Percentiles rank a stretch among this genome's conserved stretches.
Evolutionary conservation across 805 yeast genomes (phyloP).

Genomic region (Tetrapisispora nanseiensis): DNA sequence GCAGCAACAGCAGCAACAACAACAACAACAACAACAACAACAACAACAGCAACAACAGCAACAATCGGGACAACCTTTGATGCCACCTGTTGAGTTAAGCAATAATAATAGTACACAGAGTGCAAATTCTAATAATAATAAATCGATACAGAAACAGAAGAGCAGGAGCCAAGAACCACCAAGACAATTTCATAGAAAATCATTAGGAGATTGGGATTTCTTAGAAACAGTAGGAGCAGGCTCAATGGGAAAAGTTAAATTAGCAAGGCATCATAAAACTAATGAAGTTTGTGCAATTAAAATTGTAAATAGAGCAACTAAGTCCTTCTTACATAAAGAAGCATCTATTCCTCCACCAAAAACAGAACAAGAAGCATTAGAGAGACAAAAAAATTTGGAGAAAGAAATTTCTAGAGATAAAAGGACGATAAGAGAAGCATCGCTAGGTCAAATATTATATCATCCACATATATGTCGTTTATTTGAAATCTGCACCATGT

Average conservation of each 20-base stretch:
- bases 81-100: constrained; percentile 6
- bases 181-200: constrained; percentile 60
- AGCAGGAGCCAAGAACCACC: constrained; percentile 3
- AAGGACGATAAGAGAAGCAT: constrained; percentile 91
- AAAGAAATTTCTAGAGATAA: constrained; percentile 84
- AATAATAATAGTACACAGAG: not conserved
- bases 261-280: constrained; percentile 78
- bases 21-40: constrained; percentile 7
- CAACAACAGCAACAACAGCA: constrained; percentile 8
- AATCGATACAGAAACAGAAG: not conserved
- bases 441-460: constrained; percentile 77
- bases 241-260: constrained; percentile 96
- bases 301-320: constrained; percentile 84
- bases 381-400: constrained; percentile 59
- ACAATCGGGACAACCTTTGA: constrained; percentile 2
- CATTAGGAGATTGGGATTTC: constrained; percentile 96
- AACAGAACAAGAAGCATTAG: constrained; percentile 46
- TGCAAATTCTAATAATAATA: not conserved
- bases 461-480: constrained; percentile 89
- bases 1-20: constrained; percentile 8
- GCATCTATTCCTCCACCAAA: constrained; percentile 57
- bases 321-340: constrained; percentile 62
- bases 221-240: constrained; percentile 95
- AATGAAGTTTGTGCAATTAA: constrained; percentile 84
- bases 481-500: constrained; percentile 92